Conservation (phyloP, 352 stramenopile species). For the Globisporangium cystogenes region DNA sequence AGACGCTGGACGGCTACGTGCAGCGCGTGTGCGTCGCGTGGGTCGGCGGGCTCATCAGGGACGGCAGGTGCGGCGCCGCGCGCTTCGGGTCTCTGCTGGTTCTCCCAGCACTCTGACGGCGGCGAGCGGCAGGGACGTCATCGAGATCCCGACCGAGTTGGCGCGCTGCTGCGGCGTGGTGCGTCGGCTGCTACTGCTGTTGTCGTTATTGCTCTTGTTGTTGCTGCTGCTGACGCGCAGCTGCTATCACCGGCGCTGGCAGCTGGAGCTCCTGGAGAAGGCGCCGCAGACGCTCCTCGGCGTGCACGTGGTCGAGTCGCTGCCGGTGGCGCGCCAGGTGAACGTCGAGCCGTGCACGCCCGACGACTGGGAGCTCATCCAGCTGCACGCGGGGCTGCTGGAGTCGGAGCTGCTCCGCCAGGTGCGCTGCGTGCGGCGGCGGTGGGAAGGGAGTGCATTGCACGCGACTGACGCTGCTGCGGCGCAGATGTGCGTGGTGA, state of each 20-base stretch:
- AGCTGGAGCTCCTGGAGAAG: conserved; percentile 63
- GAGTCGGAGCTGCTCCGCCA: conserved; percentile 81
- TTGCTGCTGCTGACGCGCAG: neutral
- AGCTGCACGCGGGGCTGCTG: conserved; percentile 78
- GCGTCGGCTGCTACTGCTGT: conserved; percentile 7
- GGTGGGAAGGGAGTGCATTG: too few relatives aligned
- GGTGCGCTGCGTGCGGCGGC: too few relatives aligned
- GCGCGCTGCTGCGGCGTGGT: conserved; percentile 78
- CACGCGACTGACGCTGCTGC: neutral
- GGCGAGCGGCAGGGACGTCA: conserved; percentile 64
- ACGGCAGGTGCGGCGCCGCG: conserved; percentile 31
- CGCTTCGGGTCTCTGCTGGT: too few relatives aligned
- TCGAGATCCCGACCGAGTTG: conserved; percentile 83
- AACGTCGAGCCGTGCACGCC: conserved; percentile 81
- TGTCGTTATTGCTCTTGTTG: neutral
- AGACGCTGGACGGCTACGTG: conserved; percentile 74
- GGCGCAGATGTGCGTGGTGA: conserved; percentile 78
- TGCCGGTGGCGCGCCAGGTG: conserved; percentile 64
- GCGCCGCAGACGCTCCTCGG: conserved; percentile 52
- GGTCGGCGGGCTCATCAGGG: conserved; percentile 57
- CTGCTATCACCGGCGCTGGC: neutral
- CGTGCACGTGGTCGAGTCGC: conserved; percentile 66
- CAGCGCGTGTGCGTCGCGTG: conserved; percentile 68
- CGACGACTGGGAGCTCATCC: conserved; percentile 90
- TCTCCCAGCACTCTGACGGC: too few relatives aligned